Evolutionary conservation across 2,329 filamentous ascomycete genomes (phyloP), one percentile per base, ranked within the genome.

Genomic region (Epichloe aotearoae): DNA sequence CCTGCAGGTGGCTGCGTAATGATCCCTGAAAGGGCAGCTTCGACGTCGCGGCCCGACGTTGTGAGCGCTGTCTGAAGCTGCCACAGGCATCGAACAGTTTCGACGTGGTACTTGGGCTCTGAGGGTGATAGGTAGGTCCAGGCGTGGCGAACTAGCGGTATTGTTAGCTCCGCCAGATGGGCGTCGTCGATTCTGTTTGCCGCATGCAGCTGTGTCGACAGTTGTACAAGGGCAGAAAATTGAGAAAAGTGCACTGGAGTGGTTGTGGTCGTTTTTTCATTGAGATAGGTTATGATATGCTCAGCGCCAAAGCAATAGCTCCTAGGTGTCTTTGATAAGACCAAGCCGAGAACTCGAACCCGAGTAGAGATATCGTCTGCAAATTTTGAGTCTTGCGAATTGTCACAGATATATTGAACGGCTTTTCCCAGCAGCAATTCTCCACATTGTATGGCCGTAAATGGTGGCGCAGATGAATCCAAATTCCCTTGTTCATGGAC

Each of bases 31-130:
- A 95, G 79, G 0, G 86, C 80, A 23, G 87, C 88, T 65, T 95
- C 90, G 4, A 95, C 83, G 44, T 89, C 80, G 48, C 85, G 82
- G 57, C 83, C 82, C 2, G 76, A 70, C 39, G 75, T 70, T 1
- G 83, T 79, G 12, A 95, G 76, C 1, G 82, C 77, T 23, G 76
- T 79, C 58, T 97, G 89, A 48, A 98, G 70, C 56, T 88, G 82
- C 87, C 93, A 95, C 39, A 98, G 71, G 57, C 82, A 84, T 52
- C 86, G 82, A 8, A 94, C 87, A 17, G 89, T 84, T 69, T 98
- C 94, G 34, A 98, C 90, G 61, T 97, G 93, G 57, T 91, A 94
- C 62, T 95, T 95, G 0, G 90, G 89, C 55, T 84, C 83, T 12
- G 82, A 75, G n/a, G 87, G 83, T 0, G 88, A 86, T 39, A 98